Conservation (phyloP, 2,329 filamentous ascomycete species). For the Cladosporium sp. region DNA sequence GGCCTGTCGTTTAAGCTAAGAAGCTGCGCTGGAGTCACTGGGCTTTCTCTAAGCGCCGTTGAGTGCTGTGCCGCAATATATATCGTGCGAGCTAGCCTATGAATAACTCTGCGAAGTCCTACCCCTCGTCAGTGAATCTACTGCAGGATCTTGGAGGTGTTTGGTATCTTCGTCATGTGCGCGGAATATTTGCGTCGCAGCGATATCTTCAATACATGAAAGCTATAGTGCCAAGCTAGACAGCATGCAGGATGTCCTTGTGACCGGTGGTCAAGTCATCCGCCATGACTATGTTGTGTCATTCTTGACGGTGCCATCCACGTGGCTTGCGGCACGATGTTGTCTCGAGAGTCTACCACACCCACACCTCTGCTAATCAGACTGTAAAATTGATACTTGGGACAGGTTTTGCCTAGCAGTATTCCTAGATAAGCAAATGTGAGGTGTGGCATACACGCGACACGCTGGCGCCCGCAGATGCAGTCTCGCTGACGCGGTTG, state of each 20-base stretch:
- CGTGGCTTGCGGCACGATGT: background rate
- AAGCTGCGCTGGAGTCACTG: background rate
- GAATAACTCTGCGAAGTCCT: background rate
- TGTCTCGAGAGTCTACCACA: background rate
- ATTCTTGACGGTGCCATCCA: background rate
- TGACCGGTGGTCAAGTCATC: background rate
- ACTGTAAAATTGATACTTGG: too few relatives aligned
- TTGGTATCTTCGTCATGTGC: background rate
- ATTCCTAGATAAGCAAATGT: background rate
- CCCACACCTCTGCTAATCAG: background rate
- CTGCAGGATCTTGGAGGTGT: background rate
- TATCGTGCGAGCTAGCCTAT: background rate
- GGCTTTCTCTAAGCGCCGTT: background rate
- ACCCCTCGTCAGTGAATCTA: background rate
- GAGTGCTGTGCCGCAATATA: slow-evolving; percentile 8
- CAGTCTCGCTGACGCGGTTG: background rate
- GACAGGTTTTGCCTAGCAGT: background rate
- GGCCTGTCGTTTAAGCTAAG: background rate
- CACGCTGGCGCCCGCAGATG: background rate
- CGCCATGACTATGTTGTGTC: background rate
- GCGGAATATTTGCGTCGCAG: background rate
- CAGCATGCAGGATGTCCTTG: background rate
- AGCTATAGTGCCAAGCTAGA: background rate
- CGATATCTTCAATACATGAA: background rate
- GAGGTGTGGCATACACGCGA: background rate